A percentile compares a stretch with the other conserved stretches of the same genome.
These are phyloP conservation scores for Eucalyptus sp. DNA, from an alignment of 345 rosid species.

Conservation along the genomic window DNA sequence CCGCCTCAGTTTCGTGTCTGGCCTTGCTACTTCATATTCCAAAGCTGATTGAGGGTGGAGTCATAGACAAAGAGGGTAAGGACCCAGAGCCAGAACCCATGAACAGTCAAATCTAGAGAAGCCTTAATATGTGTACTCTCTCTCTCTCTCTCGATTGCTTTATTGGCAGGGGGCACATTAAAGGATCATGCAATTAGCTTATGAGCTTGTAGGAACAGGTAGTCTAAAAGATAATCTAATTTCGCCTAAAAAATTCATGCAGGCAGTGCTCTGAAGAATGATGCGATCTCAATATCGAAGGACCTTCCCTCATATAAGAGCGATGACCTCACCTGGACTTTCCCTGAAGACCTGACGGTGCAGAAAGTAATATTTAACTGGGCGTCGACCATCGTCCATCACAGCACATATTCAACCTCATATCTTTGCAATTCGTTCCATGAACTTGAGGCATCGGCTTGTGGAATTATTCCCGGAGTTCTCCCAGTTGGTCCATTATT, in stretches of 20 bases:
- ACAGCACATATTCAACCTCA: neutral
- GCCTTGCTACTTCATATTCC: neutral
- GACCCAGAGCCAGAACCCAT: neutral
- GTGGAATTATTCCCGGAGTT: neutral
- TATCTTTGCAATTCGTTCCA: conserved; percentile 4
- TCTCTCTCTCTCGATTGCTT: neutral
- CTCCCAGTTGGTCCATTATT: conserved; percentile 22
- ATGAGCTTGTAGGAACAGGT: neutral
- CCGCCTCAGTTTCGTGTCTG: conserved; percentile 1
- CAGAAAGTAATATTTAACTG: neutral
- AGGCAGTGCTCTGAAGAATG: neutral
- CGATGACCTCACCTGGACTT: neutral
- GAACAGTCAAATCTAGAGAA: neutral
- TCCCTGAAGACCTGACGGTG: neutral
- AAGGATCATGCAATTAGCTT: neutral
- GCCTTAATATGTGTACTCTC: neutral
- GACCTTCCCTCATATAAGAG: neutral
- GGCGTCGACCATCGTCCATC: neutral
- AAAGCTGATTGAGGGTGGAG: conserved; percentile 6
- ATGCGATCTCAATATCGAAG: neutral
- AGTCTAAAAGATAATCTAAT: neutral
- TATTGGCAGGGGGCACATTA: neutral
- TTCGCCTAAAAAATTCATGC: neutral
- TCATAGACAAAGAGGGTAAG: conserved; percentile 6
- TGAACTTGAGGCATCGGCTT: neutral